Evolutionary conservation across 2,329 filamentous ascomycete genomes (phyloP), one percentile per base, ranked within the genome.

Genomic region (Alternaria gansuensis): DNA sequence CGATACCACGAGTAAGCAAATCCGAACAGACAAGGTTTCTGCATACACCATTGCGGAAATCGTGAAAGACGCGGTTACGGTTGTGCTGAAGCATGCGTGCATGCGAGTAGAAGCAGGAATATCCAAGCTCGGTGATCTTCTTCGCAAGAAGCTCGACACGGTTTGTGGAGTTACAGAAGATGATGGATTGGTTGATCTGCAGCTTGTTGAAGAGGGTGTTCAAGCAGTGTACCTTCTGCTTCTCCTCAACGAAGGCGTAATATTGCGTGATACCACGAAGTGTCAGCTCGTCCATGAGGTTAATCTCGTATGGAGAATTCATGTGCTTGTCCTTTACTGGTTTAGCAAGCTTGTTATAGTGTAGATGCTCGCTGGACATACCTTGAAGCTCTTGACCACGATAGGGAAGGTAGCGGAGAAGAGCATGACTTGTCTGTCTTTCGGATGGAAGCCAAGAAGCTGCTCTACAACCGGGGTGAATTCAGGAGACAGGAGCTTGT

Each of bases 101-200:
- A 79, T 99, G 95, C 69, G 94, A 98, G 82, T 99, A 99, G 82
- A 98, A 99, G 82, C 95, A 99, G 1, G 95, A 99, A 81, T 99
- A 99, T 66, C 95, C 95, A 66, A 99, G 87, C 79, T 99, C 96
- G 46, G 96, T 99, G 74, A 99, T 99, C 81, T 99, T 99, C 85
- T 99, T 99, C 50, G 95, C 95, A 26, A 99, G 87, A 52, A 99
- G 85, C 80, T 99, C 95, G 61, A 99, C 95, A 66, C 95, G 92
- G 79, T 98, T 98, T 53, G 95, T 99, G 39, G 95, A 99, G 81
- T 99, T 99, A 82, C 95, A 99, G 83, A 99, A 99, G 77, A 99
- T 99, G 82, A 99, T 99, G 63, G 96, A 99, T 83, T 99, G 95
- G 82, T 99, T 99, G 82, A 99, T 99, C 80, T 99, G 94, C 14